Percentiles rank a stretch among this genome's conserved stretches.
Conservation (phyloP, 2,329 filamentous ascomycete species). For the Tolypocladium tropicale region DNA sequence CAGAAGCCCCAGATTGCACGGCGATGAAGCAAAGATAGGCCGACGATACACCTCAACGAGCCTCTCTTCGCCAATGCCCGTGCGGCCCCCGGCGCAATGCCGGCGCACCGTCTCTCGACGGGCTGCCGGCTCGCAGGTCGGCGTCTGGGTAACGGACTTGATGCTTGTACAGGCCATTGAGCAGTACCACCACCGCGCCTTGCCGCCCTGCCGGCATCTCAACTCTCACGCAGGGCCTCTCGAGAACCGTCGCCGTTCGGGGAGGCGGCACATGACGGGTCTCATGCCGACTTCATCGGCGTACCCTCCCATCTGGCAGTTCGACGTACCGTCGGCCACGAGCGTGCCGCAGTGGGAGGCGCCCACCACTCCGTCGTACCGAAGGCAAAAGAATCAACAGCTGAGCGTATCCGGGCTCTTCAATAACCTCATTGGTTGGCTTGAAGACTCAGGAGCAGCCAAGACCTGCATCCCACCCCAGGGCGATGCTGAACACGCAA, state of each 20-base stretch:
- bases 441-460: slow-evolving; percentile 13
- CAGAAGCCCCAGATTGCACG: not conserved
- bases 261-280: slow-evolving; percentile 44
- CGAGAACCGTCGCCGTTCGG: slow-evolving; percentile 41
- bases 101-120: slow-evolving; percentile 12
- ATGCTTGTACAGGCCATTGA: slow-evolving; percentile 22
- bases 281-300: slow-evolving; percentile 28
- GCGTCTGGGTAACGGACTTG: slow-evolving; percentile 21
- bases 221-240: slow-evolving; percentile 42
- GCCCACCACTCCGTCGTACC: slow-evolving; percentile 24
- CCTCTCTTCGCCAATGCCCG: slow-evolving; percentile 15
- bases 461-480: slow-evolving; percentile 9
- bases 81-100: slow-evolving; percentile 16
- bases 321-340: slow-evolving; percentile 32
- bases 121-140: slow-evolving; percentile 9
- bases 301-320: slow-evolving; percentile 33
- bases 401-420: slow-evolving; percentile 10
- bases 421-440: slow-evolving; percentile 18
- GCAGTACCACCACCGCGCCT: slow-evolving; percentile 13
- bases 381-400: slow-evolving; percentile 11
- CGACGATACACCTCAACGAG: not conserved
- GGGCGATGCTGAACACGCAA: not conserved
- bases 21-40: not conserved
- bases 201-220: slow-evolving; percentile 15
- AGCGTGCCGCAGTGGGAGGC: slow-evolving; percentile 42